Base-by-base conservation (phyloP, 441 rosid genomes). In the Populus trichocarpa region DNA sequence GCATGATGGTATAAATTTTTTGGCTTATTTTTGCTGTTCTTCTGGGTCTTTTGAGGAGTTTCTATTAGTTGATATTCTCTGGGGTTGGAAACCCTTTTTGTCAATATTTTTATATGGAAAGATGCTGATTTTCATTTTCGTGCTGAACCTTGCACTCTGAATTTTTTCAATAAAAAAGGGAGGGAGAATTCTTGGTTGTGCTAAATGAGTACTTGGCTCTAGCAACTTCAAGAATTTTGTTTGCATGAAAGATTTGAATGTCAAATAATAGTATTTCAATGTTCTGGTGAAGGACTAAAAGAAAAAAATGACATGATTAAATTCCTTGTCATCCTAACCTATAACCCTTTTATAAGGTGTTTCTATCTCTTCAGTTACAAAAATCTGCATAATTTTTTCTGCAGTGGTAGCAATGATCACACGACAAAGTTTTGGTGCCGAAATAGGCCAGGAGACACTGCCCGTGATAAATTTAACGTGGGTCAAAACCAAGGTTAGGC, bases 351-450 rank as follows among this genome's bases (percentile, higher is more conserved):
- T n/a, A n/a, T 50, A 35, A 35, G 65, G 22, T 36, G 25, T 70
- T 75, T 70, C 67, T 63, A 61, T 36, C 84, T 71, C 40, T 61
- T 77, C 71, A 33, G 73, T 26, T 61, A 46, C 76, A 80, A 75
- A 75, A 83, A 67, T 68, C 59, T 64, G 22, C 70, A 14, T 77
- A 64, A n/a, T 78, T 81, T 77, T 75, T 82, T 80, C 72, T 90
- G 90, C 96, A 96, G 99, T 79, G 99, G 99, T 80, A 93, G 99
- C 94, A 88, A 91, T 80, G 99, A 96, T 82, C 92, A 91, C 83
- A 88, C 96, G 3, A 96, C 99, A 75, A 96, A 92, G 87, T 96
- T 96, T 83, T 94, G 99, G 99, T 90, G 97, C 90, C 89, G 99
- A 90, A 92, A 94, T 85, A 90, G 99, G 78, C 98, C 99, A 30